Evolutionary conservation across 139 green algal genomes (phyloP), one percentile per base, ranked within the genome.

Genomic region (Medakamo hakoo): DNA sequence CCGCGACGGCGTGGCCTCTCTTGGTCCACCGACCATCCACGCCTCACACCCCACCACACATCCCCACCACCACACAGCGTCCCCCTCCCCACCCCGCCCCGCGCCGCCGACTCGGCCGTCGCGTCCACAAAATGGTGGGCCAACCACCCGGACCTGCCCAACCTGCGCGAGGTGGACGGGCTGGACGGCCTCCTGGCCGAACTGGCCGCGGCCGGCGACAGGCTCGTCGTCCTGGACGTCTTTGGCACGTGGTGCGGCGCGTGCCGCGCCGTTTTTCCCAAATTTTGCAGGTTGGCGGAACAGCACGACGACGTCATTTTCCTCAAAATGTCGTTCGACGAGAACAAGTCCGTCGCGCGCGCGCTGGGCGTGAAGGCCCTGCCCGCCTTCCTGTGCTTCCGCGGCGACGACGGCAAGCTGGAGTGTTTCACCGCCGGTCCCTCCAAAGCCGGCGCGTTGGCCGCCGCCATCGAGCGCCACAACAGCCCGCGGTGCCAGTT

Each of bases 351-450:
- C 2, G 78, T 96, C 56, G 86, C 76, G 67, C 86, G 84, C 64
- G 75, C 76, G 2, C 67, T 96, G 3, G 84, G 77, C 23, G 73
- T 95, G 58, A 93, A 92, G 76, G 86, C 97, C 58, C 80, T 98
- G 65, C 91, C 91, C 0, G 95, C 73, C 75, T 97, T 98, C 69
- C 82, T 94, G 40, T 84, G 97, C n/a, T 98, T 95, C 66, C 75
- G 82, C 4, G 91, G 91, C 18, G 65, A 84, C 3, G 62, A 88
- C 58, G 89, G 91, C 18, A 68, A 73, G 27, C 71, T 95, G 20
- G 82, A 76, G 30, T 74, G 66, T 3, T 94, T 95, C 63, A 83
- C 76, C 9, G 84, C 81, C 24, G 40, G 40, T 9, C 40, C 40
- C 9, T 52, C 40, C 9, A 52, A 52, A 52, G 40, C 40, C 9